Percentiles rank a stretch among this genome's conserved stretches.
Evolutionary conservation across 495 filamentous ascomycete species (phyloP).

Genomic region (Delitschia confertaspora): DNA sequence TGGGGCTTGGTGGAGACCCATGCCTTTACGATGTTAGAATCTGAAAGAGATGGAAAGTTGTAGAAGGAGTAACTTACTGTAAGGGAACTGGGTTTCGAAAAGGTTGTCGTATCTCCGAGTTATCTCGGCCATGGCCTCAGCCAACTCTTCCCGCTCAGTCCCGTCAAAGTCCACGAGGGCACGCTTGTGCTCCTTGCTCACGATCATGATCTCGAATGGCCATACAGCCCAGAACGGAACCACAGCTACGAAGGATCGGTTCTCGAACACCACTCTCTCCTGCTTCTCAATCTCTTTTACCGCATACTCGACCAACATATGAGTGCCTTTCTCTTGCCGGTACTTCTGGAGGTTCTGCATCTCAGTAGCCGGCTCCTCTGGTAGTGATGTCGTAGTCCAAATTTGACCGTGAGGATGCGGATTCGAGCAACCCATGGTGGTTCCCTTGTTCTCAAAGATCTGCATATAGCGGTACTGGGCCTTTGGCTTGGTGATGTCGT

Average conservation of each 20-base stretch:
- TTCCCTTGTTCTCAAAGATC: constrained; percentile 98
- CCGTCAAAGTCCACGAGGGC: constrained; percentile 69
- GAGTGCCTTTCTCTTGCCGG: constrained; percentile 57
- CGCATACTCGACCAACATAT: constrained; percentile 81
- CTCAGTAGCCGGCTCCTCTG: constrained; percentile 78
- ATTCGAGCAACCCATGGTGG: constrained; percentile 97
- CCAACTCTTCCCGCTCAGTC: constrained; percentile 58
- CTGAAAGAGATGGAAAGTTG: background rate
- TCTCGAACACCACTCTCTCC: constrained; percentile 81
- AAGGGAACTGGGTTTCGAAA: constrained; percentile 94
- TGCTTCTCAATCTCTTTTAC: constrained; percentile 69
- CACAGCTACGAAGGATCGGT: constrained; percentile 69
- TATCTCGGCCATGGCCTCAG: constrained; percentile 76
- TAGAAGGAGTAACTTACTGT: constrained; percentile 47
- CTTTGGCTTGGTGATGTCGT: constrained; percentile 45
- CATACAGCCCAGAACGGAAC: constrained; percentile 97
- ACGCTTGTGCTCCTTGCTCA: constrained; percentile 70
- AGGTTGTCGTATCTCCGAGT: constrained; percentile 91
- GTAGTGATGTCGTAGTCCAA: constrained; percentile 84
- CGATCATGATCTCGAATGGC: constrained; percentile 93
- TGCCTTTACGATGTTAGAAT: constrained; percentile 31
- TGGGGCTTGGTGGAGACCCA: constrained; percentile 89
- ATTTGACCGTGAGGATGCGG: constrained; percentile 95
- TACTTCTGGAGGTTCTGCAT: constrained; percentile 70
- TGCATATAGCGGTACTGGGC: constrained; percentile 95